A percentile compares a stretch with the other conserved stretches of the same genome.
phyloP scores from a whole-genome alignment of 2,329 filamentous ascomycete species.

The Xylariomycetidae sp. region DNA sequence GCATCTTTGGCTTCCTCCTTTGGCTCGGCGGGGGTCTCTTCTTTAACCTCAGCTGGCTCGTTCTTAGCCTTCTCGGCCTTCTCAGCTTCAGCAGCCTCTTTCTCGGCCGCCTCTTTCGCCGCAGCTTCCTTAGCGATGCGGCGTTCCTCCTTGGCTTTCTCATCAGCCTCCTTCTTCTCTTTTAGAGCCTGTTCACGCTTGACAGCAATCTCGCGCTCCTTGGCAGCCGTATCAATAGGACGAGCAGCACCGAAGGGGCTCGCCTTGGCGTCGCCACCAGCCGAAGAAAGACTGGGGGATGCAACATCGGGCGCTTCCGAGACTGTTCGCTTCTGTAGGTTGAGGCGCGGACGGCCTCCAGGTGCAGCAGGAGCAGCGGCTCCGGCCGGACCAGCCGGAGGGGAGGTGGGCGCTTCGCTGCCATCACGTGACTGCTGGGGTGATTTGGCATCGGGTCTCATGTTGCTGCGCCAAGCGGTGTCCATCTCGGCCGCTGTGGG shows the following conservation, averaged over 20 bases:
- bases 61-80: slow-evolving; percentile 27
- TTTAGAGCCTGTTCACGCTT: slow-evolving; percentile 68
- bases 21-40: slow-evolving; percentile 24
- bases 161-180: slow-evolving; percentile 82
- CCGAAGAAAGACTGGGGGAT: slow-evolving; percentile 43
- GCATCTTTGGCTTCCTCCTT: slow-evolving; percentile 18
- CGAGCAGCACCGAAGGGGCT: slow-evolving; percentile 91
- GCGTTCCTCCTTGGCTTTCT: slow-evolving; percentile 74
- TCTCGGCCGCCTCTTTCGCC: slow-evolving; percentile 48
- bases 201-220: slow-evolving; percentile 86
- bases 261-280: slow-evolving; percentile 66
- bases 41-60: slow-evolving; percentile 28
- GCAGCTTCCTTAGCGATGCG: slow-evolving; percentile 59
- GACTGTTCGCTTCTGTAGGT: slow-evolving; percentile 86
- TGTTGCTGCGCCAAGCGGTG: slow-evolving; percentile 85
- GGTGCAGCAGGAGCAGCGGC: slow-evolving; percentile 46
- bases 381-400: slow-evolving; percentile 50
- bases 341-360: slow-evolving; percentile 69
- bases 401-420: slow-evolving; percentile 70
- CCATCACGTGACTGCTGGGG: slow-evolving; percentile 64
- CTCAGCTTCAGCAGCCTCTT: slow-evolving; percentile 27
- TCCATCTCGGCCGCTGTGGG: slow-evolving; percentile 89
- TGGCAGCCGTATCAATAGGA: slow-evolving; percentile 86
- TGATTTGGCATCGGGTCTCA: slow-evolving; percentile 76
- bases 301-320: slow-evolving; percentile 57